Percentiles rank a stretch among this genome's conserved stretches.
Conservation (phyloP, 495 filamentous ascomycete genomes). For the Haplographium delicatum region DNA sequence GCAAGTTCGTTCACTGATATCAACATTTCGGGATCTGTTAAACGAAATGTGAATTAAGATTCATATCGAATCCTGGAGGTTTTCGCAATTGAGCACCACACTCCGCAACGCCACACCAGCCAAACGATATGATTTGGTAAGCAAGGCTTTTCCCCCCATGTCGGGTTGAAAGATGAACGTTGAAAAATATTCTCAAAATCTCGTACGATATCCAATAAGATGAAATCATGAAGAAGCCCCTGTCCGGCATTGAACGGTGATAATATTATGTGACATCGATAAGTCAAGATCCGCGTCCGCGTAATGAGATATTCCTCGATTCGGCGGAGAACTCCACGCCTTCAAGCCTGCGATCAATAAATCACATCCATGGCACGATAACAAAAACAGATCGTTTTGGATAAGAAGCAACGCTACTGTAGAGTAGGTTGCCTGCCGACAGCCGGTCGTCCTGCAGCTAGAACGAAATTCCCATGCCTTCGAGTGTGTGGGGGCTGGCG, state of each 20-base stretch:
- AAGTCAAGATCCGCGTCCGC: background rate
- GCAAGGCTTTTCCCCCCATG: conserved; percentile 1
- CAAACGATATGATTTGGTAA: conserved; percentile 1
- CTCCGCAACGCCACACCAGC: no score
- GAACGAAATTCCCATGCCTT: no score
- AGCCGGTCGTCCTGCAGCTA: no score
- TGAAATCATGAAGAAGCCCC: background rate
- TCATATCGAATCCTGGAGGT: no score
- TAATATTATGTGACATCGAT: conserved; percentile 1
- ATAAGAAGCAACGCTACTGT: no score
- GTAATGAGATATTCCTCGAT: conserved; percentile 4
- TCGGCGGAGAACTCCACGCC: background rate
- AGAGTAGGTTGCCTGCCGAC: background rate
- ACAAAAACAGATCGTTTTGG: background rate
- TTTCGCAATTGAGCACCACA: no score
- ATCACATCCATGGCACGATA: background rate
- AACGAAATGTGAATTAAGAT: no score
- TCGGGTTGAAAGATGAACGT: no score
- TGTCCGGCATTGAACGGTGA: background rate
- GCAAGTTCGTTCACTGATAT: no score
- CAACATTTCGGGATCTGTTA: no score
- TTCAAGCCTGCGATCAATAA: background rate
- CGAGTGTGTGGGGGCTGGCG: no score
- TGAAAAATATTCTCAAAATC: no score
- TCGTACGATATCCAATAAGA: background rate